Evolutionary conservation across 2,329 filamentous ascomycete genomes (phyloP), one percentile per base, ranked within the genome.

Genomic region (Metarhizium anisopliae): DNA sequence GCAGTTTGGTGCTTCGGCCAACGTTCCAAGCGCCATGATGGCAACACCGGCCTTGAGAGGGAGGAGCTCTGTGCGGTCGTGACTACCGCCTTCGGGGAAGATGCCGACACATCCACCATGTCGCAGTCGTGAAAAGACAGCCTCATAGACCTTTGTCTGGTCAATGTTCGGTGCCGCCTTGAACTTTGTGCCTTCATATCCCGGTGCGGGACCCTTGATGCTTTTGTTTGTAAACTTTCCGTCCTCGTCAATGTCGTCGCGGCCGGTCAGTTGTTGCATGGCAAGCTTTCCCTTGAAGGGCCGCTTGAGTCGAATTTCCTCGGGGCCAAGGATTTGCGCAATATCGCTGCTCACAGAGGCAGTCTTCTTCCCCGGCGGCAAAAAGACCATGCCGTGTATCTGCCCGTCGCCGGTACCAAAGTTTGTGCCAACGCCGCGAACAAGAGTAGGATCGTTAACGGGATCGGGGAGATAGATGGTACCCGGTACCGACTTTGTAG

Each of bases 31-130:
- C 13, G 93, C 94, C 93, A 99, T 99, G 67, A 99, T 94, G 57
- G 94, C 94, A 58, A 99, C 90, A 70, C 93, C 93, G 64, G 94
- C 93, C 79, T 97, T 97, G 59, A 97, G 77, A 25, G 94, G 93
- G 47, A 97, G 79, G 50, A 97, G 79, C 67, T 95, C 90, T 0
- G 93, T 91, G 59, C 93, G 86, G 70, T 97, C 93, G 72, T 97
- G 93, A 68, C 92, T 96, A 65, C 93, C 93, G 62, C 93, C 93
- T 73, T 99, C 93, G 2, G 93, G 93, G 70, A 97, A 99, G 66
- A 99, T 96, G 59, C 93, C 94, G 55, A 97, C 89, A 67, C 91
- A 96, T 18, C 92, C 93, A 50, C 90, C 91, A 43, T 82, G 80
- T 61, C 86, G 85, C 38, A 99, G 79, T 35, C 90, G 84, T 61